Base-by-base conservation (phyloP, 306 rosid species). In the Corylus americana region DNA sequence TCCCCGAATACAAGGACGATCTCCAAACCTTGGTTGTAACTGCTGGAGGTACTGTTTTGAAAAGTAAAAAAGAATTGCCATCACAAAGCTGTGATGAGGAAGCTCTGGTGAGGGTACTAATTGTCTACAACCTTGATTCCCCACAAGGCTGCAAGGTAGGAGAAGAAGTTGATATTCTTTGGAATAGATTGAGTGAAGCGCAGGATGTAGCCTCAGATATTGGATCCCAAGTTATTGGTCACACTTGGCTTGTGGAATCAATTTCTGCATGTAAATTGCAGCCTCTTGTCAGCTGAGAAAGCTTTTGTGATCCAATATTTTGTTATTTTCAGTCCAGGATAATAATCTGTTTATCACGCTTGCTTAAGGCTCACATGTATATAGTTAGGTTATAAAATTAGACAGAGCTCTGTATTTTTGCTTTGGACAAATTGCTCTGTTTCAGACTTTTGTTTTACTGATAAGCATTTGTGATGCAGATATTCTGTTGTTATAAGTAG, bases 221-320 rank as follows among this genome's bases (percentile, higher is more conserved):
- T 20, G 89, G 88, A 69, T 82, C 85, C 35, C 89, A 84, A 80
- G 89, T 91, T 13, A 79, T 91, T 68, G 98, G 92, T 71, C 96
- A 93, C 77, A 90, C 99, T 0, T 90, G 98, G 98, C 85, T 93
- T 77, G 78, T 96, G 84, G 97, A 96, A 78, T 96, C 99, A 37
- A 88, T 91, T 87, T 93, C 99, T 45, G 88, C 88, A 27, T 81
- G 85, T 66, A 82, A 88, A 74, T 83, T 96, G 89, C 92, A 89
- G 86, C 83, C 88, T 79, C 77, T 88, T 75, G 72, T 89, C 78
- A 80, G 85, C 84, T 90, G 90, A 83, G 45, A 78, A 80, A 50
- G 58, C 45, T 66, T 44, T 54, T 14, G 71, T 31, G 35, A 71
- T 80, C 42, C 9, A 58, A 58, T 69, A 61, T 11, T 50, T 72